Evolutionary conservation across 768 basidiomycete species (phyloP).

Genomic region (Suillus subalutaceus): DNA sequence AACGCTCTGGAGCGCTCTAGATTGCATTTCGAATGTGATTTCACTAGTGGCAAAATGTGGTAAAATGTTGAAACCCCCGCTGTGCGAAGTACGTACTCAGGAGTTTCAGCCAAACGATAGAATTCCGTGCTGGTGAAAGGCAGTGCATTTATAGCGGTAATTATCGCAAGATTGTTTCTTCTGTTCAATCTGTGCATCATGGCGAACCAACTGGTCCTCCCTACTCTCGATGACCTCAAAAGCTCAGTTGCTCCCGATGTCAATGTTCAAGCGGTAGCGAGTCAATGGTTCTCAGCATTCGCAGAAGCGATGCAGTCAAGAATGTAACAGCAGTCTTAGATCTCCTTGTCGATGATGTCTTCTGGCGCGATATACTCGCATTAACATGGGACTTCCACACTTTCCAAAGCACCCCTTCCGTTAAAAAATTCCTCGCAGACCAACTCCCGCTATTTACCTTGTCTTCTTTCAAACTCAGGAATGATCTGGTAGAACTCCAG

Average conservation of each 20-base stretch:
- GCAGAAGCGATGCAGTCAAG: slow-evolving; percentile 31
- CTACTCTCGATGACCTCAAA: slow-evolving; percentile 27
- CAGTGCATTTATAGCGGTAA: background rate
- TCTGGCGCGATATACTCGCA: slow-evolving; percentile 64
- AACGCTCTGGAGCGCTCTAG: no score
- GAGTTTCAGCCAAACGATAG: background rate
- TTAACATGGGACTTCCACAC: slow-evolving; percentile 68
- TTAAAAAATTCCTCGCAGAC: slow-evolving; percentile 49
- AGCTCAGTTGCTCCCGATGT: slow-evolving; percentile 33
- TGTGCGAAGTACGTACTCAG: background rate
- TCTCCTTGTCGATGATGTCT: slow-evolving; percentile 38
- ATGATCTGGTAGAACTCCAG: slow-evolving; percentile 23
- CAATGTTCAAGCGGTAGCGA: slow-evolving; percentile 38
- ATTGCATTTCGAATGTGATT: no score
- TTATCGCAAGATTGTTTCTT: background rate
- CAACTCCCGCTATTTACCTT: slow-evolving; percentile 37
- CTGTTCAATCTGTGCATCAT: background rate
- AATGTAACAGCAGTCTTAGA: slow-evolving; percentile 38
- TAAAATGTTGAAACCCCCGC: no score
- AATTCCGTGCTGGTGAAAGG: background rate
- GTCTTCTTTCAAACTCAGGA: slow-evolving; percentile 27
- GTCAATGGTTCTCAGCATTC: slow-evolving; percentile 47
- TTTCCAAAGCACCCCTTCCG: slow-evolving; percentile 45
- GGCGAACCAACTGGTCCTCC: slow-evolving; percentile 15
- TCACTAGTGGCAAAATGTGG: no score